Percentiles rank a stretch among this genome's conserved stretches.
Evolutionary conservation across 345 rosid species (phyloP).

Genomic region (Mercurialis annua): DNA sequence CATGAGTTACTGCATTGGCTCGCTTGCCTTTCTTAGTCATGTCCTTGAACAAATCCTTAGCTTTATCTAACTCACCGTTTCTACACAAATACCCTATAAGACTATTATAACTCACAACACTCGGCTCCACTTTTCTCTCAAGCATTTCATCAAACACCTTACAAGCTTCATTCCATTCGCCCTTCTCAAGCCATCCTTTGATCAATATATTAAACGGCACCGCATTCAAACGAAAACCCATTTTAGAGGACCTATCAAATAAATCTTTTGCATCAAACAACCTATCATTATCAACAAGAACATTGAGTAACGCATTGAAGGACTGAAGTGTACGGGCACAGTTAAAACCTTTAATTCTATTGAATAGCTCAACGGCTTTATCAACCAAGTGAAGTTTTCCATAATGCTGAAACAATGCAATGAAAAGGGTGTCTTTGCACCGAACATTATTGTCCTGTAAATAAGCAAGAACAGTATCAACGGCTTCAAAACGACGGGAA

Average conservation of each 20-base stretch:
- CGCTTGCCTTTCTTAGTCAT: slow-evolving; percentile 48
- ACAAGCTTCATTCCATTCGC: slow-evolving; percentile 41
- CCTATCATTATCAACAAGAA: slow-evolving; percentile 56
- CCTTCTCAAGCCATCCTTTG: slow-evolving; percentile 47
- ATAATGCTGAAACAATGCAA: slow-evolving; percentile 64
- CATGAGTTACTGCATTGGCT: slow-evolving; percentile 59
- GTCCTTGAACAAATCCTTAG: slow-evolving; percentile 45
- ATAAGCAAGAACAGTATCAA: slow-evolving; percentile 50
- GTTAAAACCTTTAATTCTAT: slow-evolving; percentile 48
- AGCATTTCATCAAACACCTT: slow-evolving; percentile 81
- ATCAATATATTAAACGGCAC: slow-evolving; percentile 73
- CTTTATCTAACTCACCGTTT: slow-evolving; percentile 44
- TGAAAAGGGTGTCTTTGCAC: slow-evolving; percentile 65
- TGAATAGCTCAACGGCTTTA: slow-evolving; percentile 54
- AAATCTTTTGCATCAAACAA: slow-evolving; percentile 47
- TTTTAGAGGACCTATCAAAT: slow-evolving; percentile 37
- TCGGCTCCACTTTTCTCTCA: slow-evolving; percentile 58
- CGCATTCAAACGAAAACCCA: slow-evolving; percentile 64
- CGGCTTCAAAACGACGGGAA: slow-evolving; percentile 52
- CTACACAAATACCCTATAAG: too few relatives aligned
- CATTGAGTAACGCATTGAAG: slow-evolving; percentile 58
- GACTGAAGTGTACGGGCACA: slow-evolving; percentile 63
- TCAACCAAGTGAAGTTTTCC: slow-evolving; percentile 53
- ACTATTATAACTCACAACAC: slow-evolving; percentile 63
- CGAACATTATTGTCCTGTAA: slow-evolving; percentile 40